Conservation (phyloP, 495 filamentous ascomycete genomes). For the Penicillium paradoxum region DNA sequence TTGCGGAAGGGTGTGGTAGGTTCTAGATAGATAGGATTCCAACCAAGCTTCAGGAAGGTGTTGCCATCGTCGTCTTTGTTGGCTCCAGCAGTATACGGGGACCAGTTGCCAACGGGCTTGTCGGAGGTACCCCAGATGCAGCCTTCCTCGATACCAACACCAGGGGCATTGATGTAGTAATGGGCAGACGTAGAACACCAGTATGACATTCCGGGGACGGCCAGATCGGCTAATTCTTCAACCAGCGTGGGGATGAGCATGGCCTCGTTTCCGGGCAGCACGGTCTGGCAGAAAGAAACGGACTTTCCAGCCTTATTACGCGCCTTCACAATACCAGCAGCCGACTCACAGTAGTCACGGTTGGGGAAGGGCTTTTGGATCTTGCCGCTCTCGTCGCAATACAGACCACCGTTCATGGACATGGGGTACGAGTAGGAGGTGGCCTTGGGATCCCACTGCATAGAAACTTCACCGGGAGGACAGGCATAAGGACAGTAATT, state of each 20-base stretch:
- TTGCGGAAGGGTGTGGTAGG: slow-evolving; percentile 52
- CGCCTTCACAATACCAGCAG: slow-evolving; percentile 58
- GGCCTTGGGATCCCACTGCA: slow-evolving; percentile 71
- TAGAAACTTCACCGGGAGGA: slow-evolving; percentile 67
- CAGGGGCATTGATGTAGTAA: slow-evolving; percentile 79
- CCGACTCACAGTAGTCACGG: slow-evolving; percentile 66
- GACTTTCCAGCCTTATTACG: slow-evolving; percentile 57
- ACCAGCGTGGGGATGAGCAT: slow-evolving; percentile 81
- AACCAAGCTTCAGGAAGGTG: slow-evolving; percentile 73
- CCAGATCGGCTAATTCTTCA: slow-evolving; percentile 47
- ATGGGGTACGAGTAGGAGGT: slow-evolving; percentile 63
- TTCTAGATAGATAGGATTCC: slow-evolving; percentile 72
- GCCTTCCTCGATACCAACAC: slow-evolving; percentile 51
- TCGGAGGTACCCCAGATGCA: slow-evolving; percentile 67
- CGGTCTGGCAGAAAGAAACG: slow-evolving; percentile 78
- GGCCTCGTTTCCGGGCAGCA: slow-evolving; percentile 79
- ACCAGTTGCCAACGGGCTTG: slow-evolving; percentile 73
- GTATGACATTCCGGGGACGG: slow-evolving; percentile 66
- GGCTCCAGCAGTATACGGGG: slow-evolving; percentile 71
- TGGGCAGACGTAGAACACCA: slow-evolving; percentile 73
- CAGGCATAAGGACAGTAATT: slow-evolving; percentile 78
- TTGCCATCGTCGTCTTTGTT: slow-evolving; percentile 61
- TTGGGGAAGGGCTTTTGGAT: slow-evolving; percentile 68
- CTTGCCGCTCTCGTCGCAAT: slow-evolving; percentile 62
- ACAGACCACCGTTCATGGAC: slow-evolving; percentile 76